phyloP scores from a whole-genome alignment of 345 rosid species.

The Sapria himalayana region DNA sequence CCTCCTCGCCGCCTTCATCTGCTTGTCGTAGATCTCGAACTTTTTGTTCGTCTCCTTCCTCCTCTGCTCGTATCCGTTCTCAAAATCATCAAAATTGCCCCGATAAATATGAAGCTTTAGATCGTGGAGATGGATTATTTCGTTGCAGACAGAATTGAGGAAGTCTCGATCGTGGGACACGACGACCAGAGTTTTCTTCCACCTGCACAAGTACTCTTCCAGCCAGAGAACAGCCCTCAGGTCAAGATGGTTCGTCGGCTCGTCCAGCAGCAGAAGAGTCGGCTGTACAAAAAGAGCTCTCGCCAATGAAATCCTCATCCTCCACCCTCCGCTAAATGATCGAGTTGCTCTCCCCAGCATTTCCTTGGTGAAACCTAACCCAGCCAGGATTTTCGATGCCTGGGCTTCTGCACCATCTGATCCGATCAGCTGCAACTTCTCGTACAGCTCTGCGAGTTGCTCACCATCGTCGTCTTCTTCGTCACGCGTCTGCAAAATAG shows the following conservation, averaged over 20 bases:
- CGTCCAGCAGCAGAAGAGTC: conserved; percentile 72
- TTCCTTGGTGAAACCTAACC: conserved; percentile 75
- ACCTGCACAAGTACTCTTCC: conserved; percentile 72
- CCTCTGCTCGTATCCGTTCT: conserved; percentile 70
- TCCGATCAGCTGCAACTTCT: conserved; percentile 65
- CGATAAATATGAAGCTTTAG: conserved; percentile 60
- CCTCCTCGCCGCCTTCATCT: conserved; percentile 67
- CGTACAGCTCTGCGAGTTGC: conserved; percentile 66
- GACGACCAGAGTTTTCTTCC: conserved; percentile 89
- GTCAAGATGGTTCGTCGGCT: conserved; percentile 96
- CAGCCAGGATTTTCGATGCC: conserved; percentile 89
- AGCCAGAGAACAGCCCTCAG: conserved; percentile 88
- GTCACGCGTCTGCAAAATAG: conserved; percentile 25
- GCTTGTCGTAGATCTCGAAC: conserved; percentile 58
- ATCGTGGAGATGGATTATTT: conserved; percentile 82
- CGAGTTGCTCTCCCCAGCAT: conserved; percentile 68
- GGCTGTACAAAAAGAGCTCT: conserved; percentile 94
- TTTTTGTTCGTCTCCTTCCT: conserved; percentile 80
- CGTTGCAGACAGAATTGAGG: conserved; percentile 76
- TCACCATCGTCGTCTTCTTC: conserved; percentile 62
- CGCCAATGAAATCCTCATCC: conserved; percentile 92
- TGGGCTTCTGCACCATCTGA: conserved; percentile 93
- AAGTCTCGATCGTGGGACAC: conserved; percentile 95
- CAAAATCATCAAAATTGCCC: conserved; percentile 75
- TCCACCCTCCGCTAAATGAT: conserved; percentile 98